Base-by-base conservation (phyloP, 495 filamentous ascomycete genomes). In the Pseudevernia furfuracea region DNA sequence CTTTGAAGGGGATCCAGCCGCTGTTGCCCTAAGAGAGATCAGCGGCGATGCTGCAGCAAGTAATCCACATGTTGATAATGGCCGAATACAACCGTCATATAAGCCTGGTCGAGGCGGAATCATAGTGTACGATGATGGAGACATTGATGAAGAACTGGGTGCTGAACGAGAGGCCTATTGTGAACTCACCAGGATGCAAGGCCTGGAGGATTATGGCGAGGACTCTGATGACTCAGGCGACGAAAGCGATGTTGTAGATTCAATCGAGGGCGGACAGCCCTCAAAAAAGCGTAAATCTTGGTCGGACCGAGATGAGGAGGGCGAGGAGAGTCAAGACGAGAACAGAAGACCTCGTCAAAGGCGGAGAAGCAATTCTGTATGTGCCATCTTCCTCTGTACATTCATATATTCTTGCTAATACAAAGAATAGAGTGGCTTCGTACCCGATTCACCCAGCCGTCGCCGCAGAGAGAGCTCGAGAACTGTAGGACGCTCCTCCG, bases 111-210 rank as follows among this genome's bases (percentile, higher is more conserved):
- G 81, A 65, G 92, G 92, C 36, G 92, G 92, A 1, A 90, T 96
- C 66, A 80, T 96, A 62, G 91, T 96, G 8, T 94, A 90, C 74
- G 95, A 97, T 70, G 95, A 97, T 74, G 95, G 93, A 21, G 94
- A 98, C 75, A 94, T 98, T 55, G 89, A 92, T 67, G 90, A 93
- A 60, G 91, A 92, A n/a, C 74, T 97, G 52, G 68, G 67, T 39
- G 78, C 75, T 25, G 92, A 97, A 75, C 77, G 82, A 66, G 85
- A 90, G 56, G 92, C 94, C 46, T 97, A 92, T 69, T 84, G 87
- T 55, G 89, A 85, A 52, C 78, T 97, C 53, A 75, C 87, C 44
- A 86, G 89, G 48, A 97, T 97, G 94, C 92, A 91, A 11, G 91
- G 96, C 56, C 75, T 96, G 37, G 90, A 89, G 62, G 90, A 93